phyloP scores from a whole-genome alignment of 2,329 filamentous ascomycete genomes.

The Hortaea werneckii region DNA sequence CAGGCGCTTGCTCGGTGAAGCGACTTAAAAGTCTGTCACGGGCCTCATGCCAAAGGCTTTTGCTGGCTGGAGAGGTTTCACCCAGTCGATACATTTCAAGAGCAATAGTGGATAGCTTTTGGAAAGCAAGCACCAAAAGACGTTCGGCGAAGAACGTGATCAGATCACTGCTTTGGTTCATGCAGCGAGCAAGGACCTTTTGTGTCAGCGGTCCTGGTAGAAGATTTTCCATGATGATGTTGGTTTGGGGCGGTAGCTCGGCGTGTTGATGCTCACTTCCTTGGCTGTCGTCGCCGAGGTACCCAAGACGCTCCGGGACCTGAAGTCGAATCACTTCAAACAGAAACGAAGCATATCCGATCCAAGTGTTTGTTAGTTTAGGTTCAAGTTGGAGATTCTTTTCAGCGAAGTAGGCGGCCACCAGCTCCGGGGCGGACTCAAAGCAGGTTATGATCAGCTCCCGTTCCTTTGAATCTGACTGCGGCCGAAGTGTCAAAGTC shows the following conservation, averaged over 20 bases:
- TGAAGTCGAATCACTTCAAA: slow-evolving; percentile 70
- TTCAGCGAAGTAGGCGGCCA: slow-evolving; percentile 79
- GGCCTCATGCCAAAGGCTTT: slow-evolving; percentile 58
- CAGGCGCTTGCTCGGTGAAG: slow-evolving; percentile 68
- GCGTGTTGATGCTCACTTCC: slow-evolving; percentile 38
- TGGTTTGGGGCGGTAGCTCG: slow-evolving; percentile 63
- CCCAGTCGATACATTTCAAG: slow-evolving; percentile 46
- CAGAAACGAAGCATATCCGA: slow-evolving; percentile 82
- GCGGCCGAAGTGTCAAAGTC: slow-evolving; percentile 67
- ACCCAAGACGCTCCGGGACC: slow-evolving; percentile 63
- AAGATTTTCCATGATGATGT: slow-evolving; percentile 73
- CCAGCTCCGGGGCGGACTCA: slow-evolving; percentile 68
- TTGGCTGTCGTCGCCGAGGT: slow-evolving; percentile 37
- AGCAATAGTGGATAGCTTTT: slow-evolving; percentile 61
- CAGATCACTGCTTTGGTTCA: slow-evolving; percentile 67
- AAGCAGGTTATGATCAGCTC: slow-evolving; percentile 77
- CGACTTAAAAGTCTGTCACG: slow-evolving; percentile 57
- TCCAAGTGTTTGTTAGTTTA: slow-evolving; percentile 87
- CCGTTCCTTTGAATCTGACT: slow-evolving; percentile 69
- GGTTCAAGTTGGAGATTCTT: slow-evolving; percentile 78
- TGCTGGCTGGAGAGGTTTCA: slow-evolving; percentile 24
- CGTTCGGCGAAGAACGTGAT: slow-evolving; percentile 77
- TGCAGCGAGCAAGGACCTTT: slow-evolving; percentile 66
- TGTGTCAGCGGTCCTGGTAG: slow-evolving; percentile 73
- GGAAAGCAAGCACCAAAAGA: slow-evolving; percentile 65